Percentiles rank a stretch among this genome's conserved stretches.
Conservation (phyloP, 495 filamentous ascomycete species). For the Usnea hakonensis region DNA sequence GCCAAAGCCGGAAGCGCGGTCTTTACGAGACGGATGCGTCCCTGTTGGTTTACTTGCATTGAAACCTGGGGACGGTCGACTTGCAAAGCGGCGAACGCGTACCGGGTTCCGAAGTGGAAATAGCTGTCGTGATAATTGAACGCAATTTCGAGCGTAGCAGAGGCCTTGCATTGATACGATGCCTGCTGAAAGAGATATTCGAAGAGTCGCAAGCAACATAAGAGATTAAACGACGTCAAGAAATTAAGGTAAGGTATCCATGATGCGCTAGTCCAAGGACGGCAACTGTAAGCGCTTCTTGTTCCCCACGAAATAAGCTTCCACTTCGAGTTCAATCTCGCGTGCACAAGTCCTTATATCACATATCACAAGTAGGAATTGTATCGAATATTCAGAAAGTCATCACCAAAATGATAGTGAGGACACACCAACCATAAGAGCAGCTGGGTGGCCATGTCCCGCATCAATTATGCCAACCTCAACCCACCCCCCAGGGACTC, state of each 20-base stretch:
- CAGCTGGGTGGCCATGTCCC: conserved; percentile 20
- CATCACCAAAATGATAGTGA: conserved; percentile 8
- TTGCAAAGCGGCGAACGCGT: neutral
- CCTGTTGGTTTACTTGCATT: neutral
- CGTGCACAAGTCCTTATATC: no score
- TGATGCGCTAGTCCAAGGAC: neutral
- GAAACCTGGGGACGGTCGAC: conserved; percentile 3
- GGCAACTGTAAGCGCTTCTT: conserved; percentile 3
- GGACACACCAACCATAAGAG: neutral
- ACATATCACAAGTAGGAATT: neutral
- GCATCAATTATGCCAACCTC: conserved; percentile 16
- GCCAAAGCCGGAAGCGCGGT: neutral
- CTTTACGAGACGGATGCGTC: neutral
- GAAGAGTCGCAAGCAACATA: neutral
- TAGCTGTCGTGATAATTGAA: neutral
- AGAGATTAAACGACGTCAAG: neutral
- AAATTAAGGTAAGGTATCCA: neutral
- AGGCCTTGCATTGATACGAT: conserved; percentile 3
- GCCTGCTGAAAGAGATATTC: neutral
- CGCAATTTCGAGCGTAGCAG: neutral
- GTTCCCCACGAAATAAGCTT: neutral
- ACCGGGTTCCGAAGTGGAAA: neutral
- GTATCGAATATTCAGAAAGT: neutral
- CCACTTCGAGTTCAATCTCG: no score
- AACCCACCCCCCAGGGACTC: conserved; percentile 71